Evolutionary conservation across 1,284 basidiomycete species (phyloP).

Genomic region (Ustilago esculenta): DNA sequence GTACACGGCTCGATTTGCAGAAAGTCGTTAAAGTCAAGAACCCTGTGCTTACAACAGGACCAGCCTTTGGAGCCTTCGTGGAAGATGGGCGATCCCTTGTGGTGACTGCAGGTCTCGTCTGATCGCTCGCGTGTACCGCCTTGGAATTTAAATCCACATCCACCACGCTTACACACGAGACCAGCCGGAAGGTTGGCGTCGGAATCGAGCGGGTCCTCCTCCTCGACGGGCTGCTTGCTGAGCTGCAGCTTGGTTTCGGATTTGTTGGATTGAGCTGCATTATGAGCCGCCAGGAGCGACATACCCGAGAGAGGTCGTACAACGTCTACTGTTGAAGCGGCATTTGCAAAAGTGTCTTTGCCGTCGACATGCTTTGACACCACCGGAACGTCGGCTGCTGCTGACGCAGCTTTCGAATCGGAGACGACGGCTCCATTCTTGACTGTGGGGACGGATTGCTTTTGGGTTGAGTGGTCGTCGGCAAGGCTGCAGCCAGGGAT

Average conservation of each 20-base stretch:
- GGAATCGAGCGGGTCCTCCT: conserved; percentile 27
- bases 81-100: conserved; percentile 63
- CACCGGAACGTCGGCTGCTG: conserved; percentile 3
- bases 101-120: conserved; percentile 56
- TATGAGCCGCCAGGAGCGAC: conserved; percentile 39
- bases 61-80: conserved; percentile 67
- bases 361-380: conserved; percentile 26
- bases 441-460: conserved; percentile 44
- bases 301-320: conserved; percentile 37
- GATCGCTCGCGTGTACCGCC: conserved; percentile 38
- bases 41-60: conserved; percentile 64
- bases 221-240: conserved; percentile 25
- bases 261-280: conserved; percentile 21
- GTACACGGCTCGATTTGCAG: conserved; percentile 63
- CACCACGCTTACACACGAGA: conserved; percentile 49
- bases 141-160: conserved; percentile 41
- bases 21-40: conserved; percentile 66
- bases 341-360: conserved; percentile 42
- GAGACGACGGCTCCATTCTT: conserved; percentile 35
- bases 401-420: conserved; percentile 13
- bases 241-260: conserved; percentile 4
- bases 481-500: conserved; percentile 57
- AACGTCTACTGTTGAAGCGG: conserved; percentile 7
- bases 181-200: conserved; percentile 33
- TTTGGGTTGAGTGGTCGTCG: conserved; percentile 51